Conservation (phyloP, 352 stramenopile genomes). For the Aphanomyces astaci region DNA sequence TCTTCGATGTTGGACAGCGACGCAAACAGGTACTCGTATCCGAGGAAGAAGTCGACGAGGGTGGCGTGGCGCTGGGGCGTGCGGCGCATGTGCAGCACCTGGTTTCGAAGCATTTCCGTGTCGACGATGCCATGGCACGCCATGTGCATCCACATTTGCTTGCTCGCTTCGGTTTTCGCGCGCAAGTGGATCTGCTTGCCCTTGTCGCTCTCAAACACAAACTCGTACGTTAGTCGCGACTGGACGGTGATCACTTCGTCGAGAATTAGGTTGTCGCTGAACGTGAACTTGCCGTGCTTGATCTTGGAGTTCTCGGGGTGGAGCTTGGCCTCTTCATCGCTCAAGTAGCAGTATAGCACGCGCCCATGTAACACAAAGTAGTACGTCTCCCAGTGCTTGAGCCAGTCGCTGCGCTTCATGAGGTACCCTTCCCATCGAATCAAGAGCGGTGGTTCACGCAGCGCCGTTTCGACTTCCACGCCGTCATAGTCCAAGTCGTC, state of each 20-base stretch:
- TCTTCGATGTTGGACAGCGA: conserved; percentile 37
- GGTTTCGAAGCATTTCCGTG: conserved; percentile 27
- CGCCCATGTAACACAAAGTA: conserved; percentile 68
- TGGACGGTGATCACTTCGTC: conserved; percentile 31
- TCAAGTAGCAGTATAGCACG: conserved; percentile 71
- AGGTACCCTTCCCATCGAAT: conserved; percentile 66
- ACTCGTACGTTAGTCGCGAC: conserved; percentile 22
- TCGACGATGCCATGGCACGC: conserved; percentile 51
- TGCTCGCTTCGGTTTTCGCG: conserved; percentile 73
- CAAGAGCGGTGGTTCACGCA: conserved; percentile 3
- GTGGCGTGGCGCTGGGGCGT: conserved; percentile 11
- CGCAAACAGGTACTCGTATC: conserved; percentile 69
- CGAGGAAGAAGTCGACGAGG: conserved; percentile 66
- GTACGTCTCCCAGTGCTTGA: conserved; percentile 86
- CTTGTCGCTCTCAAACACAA: conserved; percentile 75
- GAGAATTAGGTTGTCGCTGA: conserved; percentile 64
- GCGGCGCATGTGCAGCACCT: neutral
- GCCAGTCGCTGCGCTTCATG: conserved; percentile 81
- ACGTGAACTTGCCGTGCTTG: conserved; percentile 84
- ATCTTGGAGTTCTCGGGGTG: conserved; percentile 78
- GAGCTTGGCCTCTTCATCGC: conserved; percentile 50
- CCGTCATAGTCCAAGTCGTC: neutral
- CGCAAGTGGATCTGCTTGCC: conserved; percentile 78
- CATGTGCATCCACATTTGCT: conserved; percentile 75
- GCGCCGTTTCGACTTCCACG: neutral